Evolutionary conservation across 305 asterid species (phyloP).

Genomic region (Rubia tinctorum): DNA sequence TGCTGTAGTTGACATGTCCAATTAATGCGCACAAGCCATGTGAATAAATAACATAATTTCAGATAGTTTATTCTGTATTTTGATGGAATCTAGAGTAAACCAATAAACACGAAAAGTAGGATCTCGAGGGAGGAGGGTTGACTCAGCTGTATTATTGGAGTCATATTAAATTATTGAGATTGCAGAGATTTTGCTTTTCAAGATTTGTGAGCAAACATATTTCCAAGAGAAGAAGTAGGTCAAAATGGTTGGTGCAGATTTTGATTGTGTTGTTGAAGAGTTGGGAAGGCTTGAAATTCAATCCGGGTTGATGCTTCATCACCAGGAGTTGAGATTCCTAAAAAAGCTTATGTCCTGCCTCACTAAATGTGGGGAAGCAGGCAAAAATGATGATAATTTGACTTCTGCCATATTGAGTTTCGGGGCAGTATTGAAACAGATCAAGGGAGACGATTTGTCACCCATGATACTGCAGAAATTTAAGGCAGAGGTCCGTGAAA

Average conservation of each 20-base stretch:
- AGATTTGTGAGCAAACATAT: not conserved
- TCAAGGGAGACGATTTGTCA: not conserved
- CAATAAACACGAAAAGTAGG: not conserved
- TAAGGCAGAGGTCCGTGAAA: not conserved
- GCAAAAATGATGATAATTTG: not conserved
- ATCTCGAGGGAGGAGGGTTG: not conserved
- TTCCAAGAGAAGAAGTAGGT: not conserved
- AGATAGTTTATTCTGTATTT: not conserved
- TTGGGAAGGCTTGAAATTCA: not conserved
- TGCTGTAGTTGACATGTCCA: not conserved
- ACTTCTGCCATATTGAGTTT: too few relatives aligned
- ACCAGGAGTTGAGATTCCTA: conserved; percentile 4
- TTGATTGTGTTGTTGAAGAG: not conserved
- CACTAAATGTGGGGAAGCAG: not conserved
- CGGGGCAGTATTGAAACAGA: not conserved
- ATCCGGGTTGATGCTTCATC: not conserved
- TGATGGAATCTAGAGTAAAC: not conserved
- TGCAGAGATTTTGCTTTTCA: not conserved
- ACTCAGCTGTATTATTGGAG: not conserved
- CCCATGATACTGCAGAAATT: not conserved
- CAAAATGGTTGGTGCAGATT: not conserved
- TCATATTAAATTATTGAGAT: not conserved
- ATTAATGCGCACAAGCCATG: not conserved
- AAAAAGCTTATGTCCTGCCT: not conserved
- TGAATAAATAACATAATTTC: not conserved